Evolutionary conservation across 495 filamentous ascomycete genomes (phyloP), one percentile per base, ranked within the genome.

Genomic region (Hypoxylon trugodes): DNA sequence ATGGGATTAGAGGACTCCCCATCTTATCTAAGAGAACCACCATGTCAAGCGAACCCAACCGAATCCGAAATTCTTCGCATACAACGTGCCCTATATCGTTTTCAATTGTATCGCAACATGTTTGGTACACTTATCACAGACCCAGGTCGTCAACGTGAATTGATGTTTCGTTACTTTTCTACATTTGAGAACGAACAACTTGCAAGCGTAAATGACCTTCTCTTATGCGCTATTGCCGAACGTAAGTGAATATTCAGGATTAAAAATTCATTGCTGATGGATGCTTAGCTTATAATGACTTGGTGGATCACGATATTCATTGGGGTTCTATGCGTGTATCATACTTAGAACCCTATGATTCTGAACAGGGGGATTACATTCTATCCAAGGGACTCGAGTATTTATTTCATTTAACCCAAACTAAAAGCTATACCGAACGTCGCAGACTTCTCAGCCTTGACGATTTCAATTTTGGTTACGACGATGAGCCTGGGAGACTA

Each of bases 41-140:
- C 46, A 6, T 8, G 42, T 12, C 30, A 51, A 12, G 15, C 38
- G 8, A 7, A 8, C 24, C 58, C 32, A 12, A 28, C 13, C 19
- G 2, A 7, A 9, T n/a, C 2, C 15, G 59, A 63, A 16, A 7
- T 56, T 2, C 25, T 19, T 25, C 60, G 41, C 19, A 22, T 69
- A 15, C 51, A 61, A 33, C 65, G 72, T 2, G 69, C 66, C 6
- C 47, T 73, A 9, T 73, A 68, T 46, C 65, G 69, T 35, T 70
- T 69, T 52, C 61, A 72, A 35, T 42, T 73, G 10, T 71, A 56
- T 50, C 66, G 65, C 37, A 69, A 73, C 13, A 12, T 51, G 12
- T 18, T 36, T 7, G 8, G 9, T 24, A 3, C 12, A 12, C n/a
- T 36, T 7, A 6, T 10, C 22, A 3, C 12, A 12, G 10, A 16